A percentile compares a stretch with the other conserved stretches of the same genome.
Evolutionary conservation across 441 rosid species (phyloP).

Genomic region (Monsonia emarginata): DNA sequence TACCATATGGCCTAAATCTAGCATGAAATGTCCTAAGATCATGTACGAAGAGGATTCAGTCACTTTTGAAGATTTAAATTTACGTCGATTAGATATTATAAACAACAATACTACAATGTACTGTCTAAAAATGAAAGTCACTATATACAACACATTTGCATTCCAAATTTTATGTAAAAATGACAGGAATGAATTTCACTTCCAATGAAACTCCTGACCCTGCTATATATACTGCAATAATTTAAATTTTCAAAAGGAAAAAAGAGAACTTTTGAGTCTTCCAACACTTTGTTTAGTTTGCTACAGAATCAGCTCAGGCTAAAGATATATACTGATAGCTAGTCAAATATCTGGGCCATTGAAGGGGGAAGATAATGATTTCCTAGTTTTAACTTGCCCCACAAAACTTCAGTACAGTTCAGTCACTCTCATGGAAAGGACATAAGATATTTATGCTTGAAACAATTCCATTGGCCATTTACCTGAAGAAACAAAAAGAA

Average conservation of each 20-base stretch:
- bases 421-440: not conserved
- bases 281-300: not conserved
- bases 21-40: not conserved
- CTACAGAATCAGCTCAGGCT: not conserved
- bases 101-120: not conserved
- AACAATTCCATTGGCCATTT: not conserved
- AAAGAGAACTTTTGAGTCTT: not conserved
- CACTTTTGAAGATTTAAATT: not conserved
- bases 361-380: not conserved
- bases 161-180: not conserved
- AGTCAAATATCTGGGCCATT: not conserved
- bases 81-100: not conserved
- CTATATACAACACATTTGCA: not conserved
- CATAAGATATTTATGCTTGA: not conserved
- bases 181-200: not conserved
- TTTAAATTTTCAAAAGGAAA: not conserved
- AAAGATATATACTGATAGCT: not conserved
- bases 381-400: not conserved
- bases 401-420: not conserved
- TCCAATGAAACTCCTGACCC: not conserved
- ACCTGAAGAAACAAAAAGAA: slow-evolving; percentile 37
- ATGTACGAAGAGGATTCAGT: not conserved
- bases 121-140: not conserved
- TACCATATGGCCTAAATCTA: not conserved
- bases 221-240: not conserved